Conservation (phyloP, 768 basidiomycete genomes). For the Panus rudis region DNA sequence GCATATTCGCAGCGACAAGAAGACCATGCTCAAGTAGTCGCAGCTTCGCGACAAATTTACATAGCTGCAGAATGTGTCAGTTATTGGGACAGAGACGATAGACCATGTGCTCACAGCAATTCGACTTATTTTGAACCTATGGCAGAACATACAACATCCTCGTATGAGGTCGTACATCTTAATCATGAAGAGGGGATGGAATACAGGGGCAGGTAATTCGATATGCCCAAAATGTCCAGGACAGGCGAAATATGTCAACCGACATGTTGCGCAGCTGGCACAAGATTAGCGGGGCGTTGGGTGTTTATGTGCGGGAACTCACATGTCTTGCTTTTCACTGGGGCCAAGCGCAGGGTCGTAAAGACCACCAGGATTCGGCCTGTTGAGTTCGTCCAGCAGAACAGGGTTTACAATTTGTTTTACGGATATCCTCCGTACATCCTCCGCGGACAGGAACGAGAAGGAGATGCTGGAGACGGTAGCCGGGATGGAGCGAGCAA, state of each 20-base stretch:
- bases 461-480: conserved; percentile 83
- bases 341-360: conserved; percentile 97
- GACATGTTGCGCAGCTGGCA: conserved; percentile 86
- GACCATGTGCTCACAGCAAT: conserved; percentile 45
- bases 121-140: conserved; percentile 77
- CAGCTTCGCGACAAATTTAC: conserved; percentile 81
- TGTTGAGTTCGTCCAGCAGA: conserved; percentile 87
- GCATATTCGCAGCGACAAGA: conserved; percentile 66
- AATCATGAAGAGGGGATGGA: conserved; percentile 92
- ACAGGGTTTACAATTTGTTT: conserved; percentile 93
- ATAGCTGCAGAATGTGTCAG: conserved; percentile 40
- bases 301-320: conserved; percentile 26
- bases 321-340: conserved; percentile 86
- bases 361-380: conserved; percentile 85
- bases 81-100: conserved; percentile 4
- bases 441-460: conserved; percentile 83
- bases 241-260: conserved; percentile 87
- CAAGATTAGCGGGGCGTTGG: conserved; percentile 9
- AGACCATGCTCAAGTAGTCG: conserved; percentile 86
- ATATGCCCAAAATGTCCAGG: conserved; percentile 99
- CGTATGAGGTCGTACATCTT: conserved; percentile 85
- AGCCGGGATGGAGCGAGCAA: conserved; percentile 82
- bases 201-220: conserved; percentile 90
- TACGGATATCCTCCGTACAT: conserved; percentile 91
- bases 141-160: conserved; percentile 89